Percentiles rank a stretch among this genome's conserved stretches.
Conservation (phyloP, 805 yeast genomes). For the Barnettozyma pratensis region DNA sequence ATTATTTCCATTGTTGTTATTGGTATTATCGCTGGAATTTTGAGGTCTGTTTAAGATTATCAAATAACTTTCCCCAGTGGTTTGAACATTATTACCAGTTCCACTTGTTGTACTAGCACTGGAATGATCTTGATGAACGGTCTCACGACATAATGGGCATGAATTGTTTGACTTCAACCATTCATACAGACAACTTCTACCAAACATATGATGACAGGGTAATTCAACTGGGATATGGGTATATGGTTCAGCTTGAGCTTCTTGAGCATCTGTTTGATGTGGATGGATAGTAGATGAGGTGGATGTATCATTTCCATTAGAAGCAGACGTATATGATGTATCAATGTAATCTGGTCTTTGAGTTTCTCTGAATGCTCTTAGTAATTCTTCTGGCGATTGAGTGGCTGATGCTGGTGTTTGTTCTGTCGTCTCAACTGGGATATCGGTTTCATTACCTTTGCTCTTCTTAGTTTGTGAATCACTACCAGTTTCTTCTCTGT, state of each 20-base stretch:
- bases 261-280: slow-evolving; percentile 1
- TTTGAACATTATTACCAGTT: slow-evolving; percentile 18
- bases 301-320: not conserved
- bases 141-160: slow-evolving; percentile 82
- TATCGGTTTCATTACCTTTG: not conserved
- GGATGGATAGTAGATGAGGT: not conserved
- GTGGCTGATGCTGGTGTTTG: not conserved
- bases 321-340: not conserved
- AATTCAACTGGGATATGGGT: slow-evolving; percentile 63
- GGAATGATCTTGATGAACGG: slow-evolving; percentile 20
- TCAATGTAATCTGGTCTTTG: not conserved
- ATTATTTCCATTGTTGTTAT: too few species aligned
- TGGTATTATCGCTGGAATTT: not conserved
- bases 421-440: not conserved
- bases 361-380: slow-evolving; percentile 7
- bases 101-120: slow-evolving; percentile 1
- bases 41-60: not conserved
- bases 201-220: slow-evolving; percentile 88
- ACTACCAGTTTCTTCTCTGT: not conserved
- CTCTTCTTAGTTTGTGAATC: slow-evolving; percentile 1
- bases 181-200: slow-evolving; percentile 73
- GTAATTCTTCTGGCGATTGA: not conserved
- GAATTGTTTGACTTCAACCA: slow-evolving; percentile 75
- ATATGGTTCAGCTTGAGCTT: slow-evolving; percentile 22
- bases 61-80: slow-evolving; percentile 12